Conservation (phyloP, 306 rosid genomes). For the Cicer cuneatum region DNA sequence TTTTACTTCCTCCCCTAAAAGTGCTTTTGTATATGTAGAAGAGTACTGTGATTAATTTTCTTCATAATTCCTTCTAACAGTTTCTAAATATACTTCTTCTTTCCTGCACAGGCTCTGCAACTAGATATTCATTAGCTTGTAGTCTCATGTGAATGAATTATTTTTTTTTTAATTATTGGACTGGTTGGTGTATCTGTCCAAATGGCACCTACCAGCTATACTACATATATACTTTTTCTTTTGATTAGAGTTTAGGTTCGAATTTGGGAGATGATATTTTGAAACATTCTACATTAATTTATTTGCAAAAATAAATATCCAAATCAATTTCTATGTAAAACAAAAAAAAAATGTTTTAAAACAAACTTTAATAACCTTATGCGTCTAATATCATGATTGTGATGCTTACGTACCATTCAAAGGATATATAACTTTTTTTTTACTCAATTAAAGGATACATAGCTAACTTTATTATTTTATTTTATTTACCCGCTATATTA, state of each 20-base stretch:
- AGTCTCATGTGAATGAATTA: too few species aligned
- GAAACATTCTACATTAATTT: neutral
- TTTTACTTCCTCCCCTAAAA: neutral
- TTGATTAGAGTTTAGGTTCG: too few species aligned
- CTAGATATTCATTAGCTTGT: neutral
- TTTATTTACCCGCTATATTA: too few species aligned
- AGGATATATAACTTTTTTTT: too few species aligned
- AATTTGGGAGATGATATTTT: neutral
- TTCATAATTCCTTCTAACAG: neutral
- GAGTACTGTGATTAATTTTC: neutral
- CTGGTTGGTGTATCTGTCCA: slow-evolving; percentile 31
- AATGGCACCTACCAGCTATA: neutral
- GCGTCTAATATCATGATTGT: too few species aligned
- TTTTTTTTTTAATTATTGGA: neutral
- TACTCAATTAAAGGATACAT: too few species aligned
- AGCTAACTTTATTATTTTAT: too few species aligned
- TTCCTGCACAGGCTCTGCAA: slow-evolving; percentile 8
- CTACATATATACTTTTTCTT: neutral
- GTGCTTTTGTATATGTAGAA: neutral
- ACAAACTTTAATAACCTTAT: neutral
- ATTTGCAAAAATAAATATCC: neutral
- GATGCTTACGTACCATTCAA: too few species aligned
- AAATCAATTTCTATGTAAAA: neutral
- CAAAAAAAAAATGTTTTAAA: neutral
- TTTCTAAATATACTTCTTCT: neutral